Percentiles rank a stretch among this genome's conserved stretches.
Evolutionary conservation across 768 basidiomycete species (phyloP).

Genomic region (Dacryopinax spathularia): DNA sequence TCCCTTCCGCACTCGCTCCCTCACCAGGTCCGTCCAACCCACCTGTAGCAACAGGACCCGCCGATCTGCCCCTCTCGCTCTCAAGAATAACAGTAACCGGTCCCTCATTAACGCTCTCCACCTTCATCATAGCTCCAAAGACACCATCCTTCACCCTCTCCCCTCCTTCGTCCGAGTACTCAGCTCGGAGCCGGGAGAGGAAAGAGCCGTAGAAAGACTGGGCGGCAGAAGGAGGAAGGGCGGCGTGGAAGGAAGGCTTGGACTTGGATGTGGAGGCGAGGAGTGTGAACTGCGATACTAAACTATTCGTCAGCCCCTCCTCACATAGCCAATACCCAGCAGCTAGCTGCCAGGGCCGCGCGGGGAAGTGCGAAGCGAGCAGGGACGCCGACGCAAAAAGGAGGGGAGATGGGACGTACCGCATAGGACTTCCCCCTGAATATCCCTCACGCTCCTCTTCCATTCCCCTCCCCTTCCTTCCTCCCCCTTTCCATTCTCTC

Average conservation of each 20-base stretch:
- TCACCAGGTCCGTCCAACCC: background rate
- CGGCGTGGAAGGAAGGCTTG: constrained; percentile 84
- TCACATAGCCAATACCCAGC: background rate
- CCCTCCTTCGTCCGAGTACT: background rate
- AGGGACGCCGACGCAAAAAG: background rate
- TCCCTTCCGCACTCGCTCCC: background rate
- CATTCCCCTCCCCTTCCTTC: constrained; percentile 36
- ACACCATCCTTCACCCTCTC: background rate
- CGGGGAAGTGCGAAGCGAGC: too few species aligned
- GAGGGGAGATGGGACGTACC: constrained; percentile 24
- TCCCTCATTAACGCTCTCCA: background rate
- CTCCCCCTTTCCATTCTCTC: constrained; percentile 13
- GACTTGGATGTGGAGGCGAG: constrained; percentile 72
- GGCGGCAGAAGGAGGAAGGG: constrained; percentile 37
- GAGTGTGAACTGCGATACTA: constrained; percentile 80
- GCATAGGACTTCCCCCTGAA: constrained; percentile 81
- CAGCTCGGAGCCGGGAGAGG: background rate
- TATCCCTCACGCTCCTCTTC: constrained; percentile 77
- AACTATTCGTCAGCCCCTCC: constrained; percentile 7
- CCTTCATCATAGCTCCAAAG: background rate
- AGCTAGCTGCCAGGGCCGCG: background rate
- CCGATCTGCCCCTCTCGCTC: background rate
- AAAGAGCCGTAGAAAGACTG: background rate
- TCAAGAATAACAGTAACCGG: background rate
- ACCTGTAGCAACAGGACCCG: background rate